Evolutionary conservation across 495 filamentous ascomycete genomes (phyloP).

Genomic region (Xylaria telfairii): DNA sequence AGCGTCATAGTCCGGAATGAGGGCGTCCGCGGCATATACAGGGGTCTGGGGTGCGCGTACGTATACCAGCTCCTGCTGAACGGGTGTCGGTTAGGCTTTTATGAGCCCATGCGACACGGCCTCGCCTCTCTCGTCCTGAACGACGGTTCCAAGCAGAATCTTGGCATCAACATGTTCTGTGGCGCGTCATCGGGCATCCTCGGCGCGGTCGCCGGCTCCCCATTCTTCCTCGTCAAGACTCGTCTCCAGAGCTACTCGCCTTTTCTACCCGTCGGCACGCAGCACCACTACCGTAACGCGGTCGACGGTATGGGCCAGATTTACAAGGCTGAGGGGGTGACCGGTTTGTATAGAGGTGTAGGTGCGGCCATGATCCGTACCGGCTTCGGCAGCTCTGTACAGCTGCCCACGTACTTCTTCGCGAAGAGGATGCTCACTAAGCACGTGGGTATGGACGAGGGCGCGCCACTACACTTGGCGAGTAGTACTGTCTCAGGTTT

Average conservation of each 20-base stretch:
- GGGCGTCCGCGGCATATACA: constrained; percentile 82
- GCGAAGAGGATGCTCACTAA: constrained; percentile 83
- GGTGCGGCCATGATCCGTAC: constrained; percentile 96
- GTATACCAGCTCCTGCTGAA: constrained; percentile 97
- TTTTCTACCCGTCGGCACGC: constrained; percentile 93
- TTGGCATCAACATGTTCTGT: constrained; percentile 90
- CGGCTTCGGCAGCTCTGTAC: constrained; percentile 92
- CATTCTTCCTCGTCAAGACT: constrained; percentile 99
- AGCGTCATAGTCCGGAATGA: constrained; percentile 92
- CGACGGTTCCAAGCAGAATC: constrained; percentile 75
- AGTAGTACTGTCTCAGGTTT: constrained; percentile 92
- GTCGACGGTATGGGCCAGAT: constrained; percentile 83
- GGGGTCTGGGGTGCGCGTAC: constrained; percentile 91
- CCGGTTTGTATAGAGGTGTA: constrained; percentile 86
- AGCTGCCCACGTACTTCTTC: constrained; percentile 98
- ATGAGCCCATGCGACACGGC: constrained; percentile 84
- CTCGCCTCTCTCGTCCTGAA: constrained; percentile 70
- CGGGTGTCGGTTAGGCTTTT: constrained; percentile 95
- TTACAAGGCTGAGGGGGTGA: constrained; percentile 74
- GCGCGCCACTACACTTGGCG: constrained; percentile 84
- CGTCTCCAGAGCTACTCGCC: constrained; percentile 93
- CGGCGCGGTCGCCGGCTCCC: constrained; percentile 87
- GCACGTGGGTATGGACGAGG: constrained; percentile 88
- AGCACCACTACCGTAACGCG: constrained; percentile 89
- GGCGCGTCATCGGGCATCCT: constrained; percentile 88